Conservation (phyloP, 306 rosid genomes). For the Lathyrus tuberosus region DNA sequence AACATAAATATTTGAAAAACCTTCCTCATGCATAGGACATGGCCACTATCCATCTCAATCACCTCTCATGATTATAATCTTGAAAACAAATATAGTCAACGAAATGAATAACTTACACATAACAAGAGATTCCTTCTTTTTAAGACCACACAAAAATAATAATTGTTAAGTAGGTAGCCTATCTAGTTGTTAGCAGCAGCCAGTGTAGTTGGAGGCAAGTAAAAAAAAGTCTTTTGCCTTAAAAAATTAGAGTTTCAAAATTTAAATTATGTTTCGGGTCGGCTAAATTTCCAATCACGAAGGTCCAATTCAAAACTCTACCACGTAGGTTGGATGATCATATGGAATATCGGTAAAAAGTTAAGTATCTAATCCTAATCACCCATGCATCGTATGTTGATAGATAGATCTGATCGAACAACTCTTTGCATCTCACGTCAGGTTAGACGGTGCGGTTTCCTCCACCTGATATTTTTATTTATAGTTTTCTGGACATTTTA, state of each 20-base stretch:
- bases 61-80: background rate
- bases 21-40: background rate
- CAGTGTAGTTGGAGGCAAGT: slow-evolving; percentile 3
- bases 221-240: background rate
- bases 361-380: too few relatives aligned
- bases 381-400: too few relatives aligned
- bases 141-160: background rate
- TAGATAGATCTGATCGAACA: too few relatives aligned
- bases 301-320: too few relatives aligned
- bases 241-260: background rate
- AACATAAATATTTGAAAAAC: background rate
- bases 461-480: too few relatives aligned
- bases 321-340: too few relatives aligned
- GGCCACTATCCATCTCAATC: background rate
- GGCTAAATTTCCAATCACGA: too few relatives aligned
- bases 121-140: background rate
- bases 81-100: background rate
- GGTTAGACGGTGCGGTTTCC: too few relatives aligned
- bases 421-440: too few relatives aligned
- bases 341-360: too few relatives aligned
- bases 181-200: background rate
- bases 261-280: too few relatives aligned
- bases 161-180: background rate
- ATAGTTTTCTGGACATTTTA: too few relatives aligned
- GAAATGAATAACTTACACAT: background rate